These are phyloP conservation scores for Selaginella tamariscina DNA, from an alignment of 75 land plant genomes.

Conservation along the genomic window DNA sequence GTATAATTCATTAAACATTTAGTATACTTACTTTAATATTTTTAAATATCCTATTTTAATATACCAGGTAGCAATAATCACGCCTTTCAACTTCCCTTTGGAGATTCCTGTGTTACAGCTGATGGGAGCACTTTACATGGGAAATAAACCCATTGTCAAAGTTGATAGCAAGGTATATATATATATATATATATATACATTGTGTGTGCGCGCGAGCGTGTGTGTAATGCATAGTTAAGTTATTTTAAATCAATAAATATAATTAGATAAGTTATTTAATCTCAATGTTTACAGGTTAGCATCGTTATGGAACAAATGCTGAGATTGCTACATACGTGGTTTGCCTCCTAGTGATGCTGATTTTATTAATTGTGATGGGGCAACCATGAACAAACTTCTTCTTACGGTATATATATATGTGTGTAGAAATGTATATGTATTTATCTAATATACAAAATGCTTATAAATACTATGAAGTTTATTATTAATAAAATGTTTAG, in stretches of 20 bases:
- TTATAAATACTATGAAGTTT: not conserved
- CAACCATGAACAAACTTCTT: slow-evolving; percentile 73
- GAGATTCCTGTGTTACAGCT: slow-evolving; percentile 72
- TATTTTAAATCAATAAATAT: slow-evolving; percentile 3
- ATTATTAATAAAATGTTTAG: slow-evolving; percentile 20
- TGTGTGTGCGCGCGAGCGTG: too few relatives aligned
- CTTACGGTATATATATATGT: slow-evolving; percentile 41
- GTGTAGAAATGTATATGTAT: not conserved
- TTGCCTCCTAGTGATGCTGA: slow-evolving; percentile 74
- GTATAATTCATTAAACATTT: not conserved
- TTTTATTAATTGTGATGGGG: slow-evolving; percentile 88
- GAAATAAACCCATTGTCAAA: slow-evolving; percentile 91
- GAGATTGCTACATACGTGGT: slow-evolving; percentile 86
- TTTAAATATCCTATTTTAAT: too few relatives aligned
- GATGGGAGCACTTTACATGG: slow-evolving; percentile 99
- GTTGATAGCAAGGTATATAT: slow-evolving; percentile 98
- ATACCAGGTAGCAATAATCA: slow-evolving; percentile 64
- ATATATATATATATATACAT: too few relatives aligned
- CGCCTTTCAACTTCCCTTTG: slow-evolving; percentile 84
- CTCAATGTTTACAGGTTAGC: slow-evolving; percentile 52
- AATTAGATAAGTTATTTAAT: not conserved
- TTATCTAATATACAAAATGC: not conserved
- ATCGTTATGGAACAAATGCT: slow-evolving; percentile 99
- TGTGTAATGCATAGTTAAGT: not conserved
- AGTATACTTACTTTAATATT: too few relatives aligned